Base-by-base conservation (phyloP, 2,329 filamentous ascomycete species). In the Lomentospora prolificans region DNA sequence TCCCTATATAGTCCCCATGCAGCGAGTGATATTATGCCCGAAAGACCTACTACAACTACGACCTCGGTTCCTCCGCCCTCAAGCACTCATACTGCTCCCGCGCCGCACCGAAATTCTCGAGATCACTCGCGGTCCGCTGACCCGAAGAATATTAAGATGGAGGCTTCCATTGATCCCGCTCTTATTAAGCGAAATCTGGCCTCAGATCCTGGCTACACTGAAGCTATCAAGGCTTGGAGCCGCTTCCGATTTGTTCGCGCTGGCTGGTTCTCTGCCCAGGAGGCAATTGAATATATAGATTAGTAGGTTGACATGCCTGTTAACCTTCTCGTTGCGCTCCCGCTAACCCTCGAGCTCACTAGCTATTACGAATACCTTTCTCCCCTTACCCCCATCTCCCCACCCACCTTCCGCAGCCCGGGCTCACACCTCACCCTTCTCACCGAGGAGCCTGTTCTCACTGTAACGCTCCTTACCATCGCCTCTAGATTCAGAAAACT, bases 211-310 rank as follows among this genome's bases (percentile, higher is more conserved):
- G 77, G 83, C 53, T 85, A 85, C 62, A 72, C 79, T 44, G 82
- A 87, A 57, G 91, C 91, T 0, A 72, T 96, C 58, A 85, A 83
- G 64, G 87, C 90, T n/a, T 99, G 94, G 94, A 84, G 86, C 2
- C 79, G 90, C 60, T 91, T 96, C 67, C 85, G 91, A 46, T 97
- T 97, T 66, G 92, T 97, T n/a, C 85, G 90, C 55, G 90, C 90
- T 7, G 94, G 94, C 8, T 97, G 92, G 92, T 94, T 99, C 68
- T 95, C 90, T 0, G 88, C 92, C 0, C 84, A 88, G 61, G 94
- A 99, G 70, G 92, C 90, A 22, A 91, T 97, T 68, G 85, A 86
- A 46, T 97, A 97, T 65, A 89, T 99, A 60, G 86, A 91, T 67
- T 97, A 97, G 85, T 89, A 78, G 64, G 82, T 72, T 33, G 17